Evolutionary conservation across 441 rosid genomes (phyloP), one percentile per base, ranked within the genome.

Genomic region (Manihot esculenta): DNA sequence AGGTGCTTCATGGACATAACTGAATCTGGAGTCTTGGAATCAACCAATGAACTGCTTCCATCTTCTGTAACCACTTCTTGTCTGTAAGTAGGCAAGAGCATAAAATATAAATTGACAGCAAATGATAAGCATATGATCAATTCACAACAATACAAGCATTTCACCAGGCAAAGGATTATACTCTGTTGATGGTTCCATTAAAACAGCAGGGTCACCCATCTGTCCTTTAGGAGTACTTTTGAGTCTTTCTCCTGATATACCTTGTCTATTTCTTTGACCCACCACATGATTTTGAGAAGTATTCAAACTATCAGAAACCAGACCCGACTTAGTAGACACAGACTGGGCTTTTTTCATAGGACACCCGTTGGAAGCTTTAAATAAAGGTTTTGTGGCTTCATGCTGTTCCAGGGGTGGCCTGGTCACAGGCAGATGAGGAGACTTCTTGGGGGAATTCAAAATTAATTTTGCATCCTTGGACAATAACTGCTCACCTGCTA

Each of bases 1-100:
- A 96, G 90, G 86, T 86, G 78, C 89, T 90, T 94, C 97, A 96
- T 88, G 58, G 99, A 89, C 73, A 65, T 67, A 75, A 74, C 79
- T 60, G 94, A 84, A 75, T 93, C 96, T 45, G 88, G 82, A 70
- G 87, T 86, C 79, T 69, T 91, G 63, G 87, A 78, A 75, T 77
- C 85, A 53, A 65, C 66, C 66, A 86, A 68, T 42, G 79, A 79
- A 72, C 71, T 70, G 72, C 59, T 70, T 76, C 81, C 79, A 62
- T 83, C 92, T 77, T 88, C 97, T 64, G 82, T 70, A 69, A 62
- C 81, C 74, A 59, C 41, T 75, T 91, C 94, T 55, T 72, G 72
- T 72, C 98, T 87, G 82, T 38, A 75, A 77, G 66, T 60, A 77
- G 41, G 51, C 5, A 55, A 38, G 27, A 73, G 65, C 62, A 69